These are phyloP conservation scores for Yarrowia sp. DNA, from an alignment of 805 yeast genomes.

Conservation along the genomic window DNA sequence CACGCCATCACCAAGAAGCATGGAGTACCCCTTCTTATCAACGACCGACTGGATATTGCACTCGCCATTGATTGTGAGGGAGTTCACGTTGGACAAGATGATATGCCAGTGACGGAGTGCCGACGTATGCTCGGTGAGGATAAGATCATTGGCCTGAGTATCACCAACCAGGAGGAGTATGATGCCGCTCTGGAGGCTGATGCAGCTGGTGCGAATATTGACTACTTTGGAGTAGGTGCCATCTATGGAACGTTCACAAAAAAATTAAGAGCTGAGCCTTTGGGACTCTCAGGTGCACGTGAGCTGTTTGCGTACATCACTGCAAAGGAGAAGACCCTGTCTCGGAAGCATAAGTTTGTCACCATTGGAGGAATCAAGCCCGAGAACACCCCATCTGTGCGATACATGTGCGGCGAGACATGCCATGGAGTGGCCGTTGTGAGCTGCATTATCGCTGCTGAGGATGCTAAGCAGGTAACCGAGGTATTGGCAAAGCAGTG, in stretches of 20 bases:
- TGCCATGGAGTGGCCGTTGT: slow-evolving; percentile 84
- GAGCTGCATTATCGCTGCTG: slow-evolving; percentile 71
- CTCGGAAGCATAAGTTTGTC: slow-evolving; percentile 52
- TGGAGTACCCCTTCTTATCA: slow-evolving; percentile 74
- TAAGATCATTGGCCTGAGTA: slow-evolving; percentile 77
- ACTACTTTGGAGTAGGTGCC: slow-evolving; percentile 84
- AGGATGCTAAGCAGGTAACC: slow-evolving; percentile 54
- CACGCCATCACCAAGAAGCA: slow-evolving; percentile 57
- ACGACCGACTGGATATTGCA: slow-evolving; percentile 86
- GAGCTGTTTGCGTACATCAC: slow-evolving; percentile 49
- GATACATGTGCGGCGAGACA: slow-evolving; percentile 36
- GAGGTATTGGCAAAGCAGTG: slow-evolving; percentile 36
- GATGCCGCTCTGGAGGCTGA: slow-evolving; percentile 45
- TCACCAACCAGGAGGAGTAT: slow-evolving; percentile 54
- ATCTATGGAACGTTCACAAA: slow-evolving; percentile 74
- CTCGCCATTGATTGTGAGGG: slow-evolving; percentile 88
- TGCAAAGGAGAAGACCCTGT: slow-evolving; percentile 33
- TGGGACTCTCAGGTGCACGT: slow-evolving; percentile 69
- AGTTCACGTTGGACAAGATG: slow-evolving; percentile 90
- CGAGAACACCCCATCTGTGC: slow-evolving; percentile 55
- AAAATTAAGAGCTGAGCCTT: slow-evolving; percentile 50
- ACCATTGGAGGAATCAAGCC: slow-evolving; percentile 78
- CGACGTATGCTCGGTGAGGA: slow-evolving; percentile 60
- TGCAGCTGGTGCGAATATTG: slow-evolving; percentile 43
- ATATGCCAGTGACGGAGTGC: slow-evolving; percentile 60